Base-by-base conservation (phyloP, 2,329 filamentous ascomycete species). In the Fusarium guadeloupense region DNA sequence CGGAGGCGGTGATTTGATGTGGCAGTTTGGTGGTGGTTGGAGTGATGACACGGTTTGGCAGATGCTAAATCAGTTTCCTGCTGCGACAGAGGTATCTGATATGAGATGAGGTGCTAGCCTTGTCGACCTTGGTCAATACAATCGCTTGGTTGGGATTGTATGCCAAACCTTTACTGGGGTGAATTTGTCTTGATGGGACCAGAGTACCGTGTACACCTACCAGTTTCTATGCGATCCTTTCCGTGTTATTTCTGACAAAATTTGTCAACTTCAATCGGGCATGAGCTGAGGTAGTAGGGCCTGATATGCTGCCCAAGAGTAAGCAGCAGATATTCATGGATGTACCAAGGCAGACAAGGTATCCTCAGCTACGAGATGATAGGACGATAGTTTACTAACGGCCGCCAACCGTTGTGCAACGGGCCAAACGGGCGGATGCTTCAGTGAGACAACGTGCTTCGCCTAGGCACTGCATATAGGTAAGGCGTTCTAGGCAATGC, bases 21-120 rank as follows among this genome's bases (percentile, higher is more conserved):
- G 80, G 80, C 78, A 82, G 55, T 86, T 86, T 72, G 83, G 80
- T 20, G 83, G 83, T 2, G 82, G 80, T 52, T 84, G 85, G 72
- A 79, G 78, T 4, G 77, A 78, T 41, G 83, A 85, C 63, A 85
- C 82, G 38, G 78, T 86, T 50, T 85, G 83, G 83, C 81, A 80
- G 31, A 71, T 85, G 53, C 69, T 86, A 64, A 86, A 86, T 66
- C 80, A 79, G 60, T 79, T 80, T 60, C 76, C 76, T 30, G 74
- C 72, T 41, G 53, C 42, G n/a, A 30, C 42, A 26, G 67, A 67
- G 13, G 50, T 53, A 16, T 33, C 31, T 10, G 39, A 57, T 35
- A 21, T 51, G 17, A 20, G 47, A 30, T 62, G 26, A 45, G 20
- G 13, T 26, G 3, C 6, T 10, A 12, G 5, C 25, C 10, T 10